Percentiles rank a stretch among this genome's conserved stretches.
phyloP scores from a whole-genome alignment of 768 basidiomycete species.

The Arthromyces matolae region DNA sequence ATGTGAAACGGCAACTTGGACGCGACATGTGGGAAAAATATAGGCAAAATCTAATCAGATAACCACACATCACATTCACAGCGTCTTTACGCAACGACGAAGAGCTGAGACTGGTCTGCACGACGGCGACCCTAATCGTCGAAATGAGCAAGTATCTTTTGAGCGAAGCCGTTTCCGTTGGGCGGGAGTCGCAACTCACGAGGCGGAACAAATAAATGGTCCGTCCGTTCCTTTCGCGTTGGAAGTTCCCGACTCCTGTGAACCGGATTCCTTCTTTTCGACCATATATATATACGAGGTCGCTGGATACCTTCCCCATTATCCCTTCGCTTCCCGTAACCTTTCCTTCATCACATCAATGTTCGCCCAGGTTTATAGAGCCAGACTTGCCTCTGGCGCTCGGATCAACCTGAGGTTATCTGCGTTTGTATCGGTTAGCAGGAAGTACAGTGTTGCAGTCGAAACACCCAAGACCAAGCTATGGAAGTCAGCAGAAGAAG shows the following conservation, averaged over 20 bases:
- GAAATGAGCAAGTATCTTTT: conserved; percentile 4
- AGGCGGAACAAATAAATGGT: conserved; percentile 7
- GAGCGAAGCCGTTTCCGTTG: conserved; percentile 1
- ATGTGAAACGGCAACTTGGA: neutral
- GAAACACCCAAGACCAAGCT: conserved; percentile 54
- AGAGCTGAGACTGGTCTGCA: neutral
- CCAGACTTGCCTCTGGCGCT: conserved; percentile 15
- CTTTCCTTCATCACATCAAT: neutral
- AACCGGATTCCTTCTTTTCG: conserved; percentile 3
- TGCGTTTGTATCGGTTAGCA: conserved; percentile 15
- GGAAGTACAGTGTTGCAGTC: conserved; percentile 33
- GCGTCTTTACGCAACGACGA: too few relatives aligned
- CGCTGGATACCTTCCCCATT: neutral
- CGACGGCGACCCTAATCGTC: neutral
- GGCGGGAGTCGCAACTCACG: conserved; percentile 9
- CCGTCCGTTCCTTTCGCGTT: conserved; percentile 15
- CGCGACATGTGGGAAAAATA: conserved; percentile 5
- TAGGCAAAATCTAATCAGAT: conserved; percentile 17
- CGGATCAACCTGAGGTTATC: conserved; percentile 21
- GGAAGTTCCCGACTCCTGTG: conserved; percentile 13
- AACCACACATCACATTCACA: too few relatives aligned
- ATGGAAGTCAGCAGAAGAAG: conserved; percentile 80
- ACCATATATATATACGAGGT: conserved; percentile 3
- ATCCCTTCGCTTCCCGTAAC: neutral
- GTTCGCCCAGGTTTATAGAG: conserved; percentile 22